Base-by-base conservation (phyloP, 139 green algal genomes). In the Asterochloris erici region DNA sequence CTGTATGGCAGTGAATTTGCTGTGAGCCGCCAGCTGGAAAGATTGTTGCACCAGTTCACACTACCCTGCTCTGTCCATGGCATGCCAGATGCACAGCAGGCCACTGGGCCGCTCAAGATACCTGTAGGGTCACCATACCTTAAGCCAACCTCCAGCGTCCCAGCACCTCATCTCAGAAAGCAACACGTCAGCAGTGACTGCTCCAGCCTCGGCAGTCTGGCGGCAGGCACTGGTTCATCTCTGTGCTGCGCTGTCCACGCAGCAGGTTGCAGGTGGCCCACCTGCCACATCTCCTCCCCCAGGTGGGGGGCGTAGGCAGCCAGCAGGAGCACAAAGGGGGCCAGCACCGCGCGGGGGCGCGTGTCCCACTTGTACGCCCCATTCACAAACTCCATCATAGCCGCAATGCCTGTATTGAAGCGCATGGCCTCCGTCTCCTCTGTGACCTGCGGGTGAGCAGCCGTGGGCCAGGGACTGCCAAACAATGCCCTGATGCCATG, bases 301-400 rank as follows among this genome's bases (percentile, higher is more conserved):
- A 99, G 27, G 88, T 99, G 97, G 0, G 97, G 97, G 0, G 97
- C 96, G 79, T 98, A 99, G 12, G 97, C 95, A 28, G 95, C 86
- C 38, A 99, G 91, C 84, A 99, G 90, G 85, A 98, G 87, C 74
- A 97, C 84, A 83, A 99, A 96, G 24, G 94, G 90, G 85, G 95
- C 84, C 75, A 98, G 85, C 10, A 86, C 89, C 2, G 81, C 86
- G 14, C 81, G 80, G 0, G 96, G 95, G 47, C 61, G 78, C 12
- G 86, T 86, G 11, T 91, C 81, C 93, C 91, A 96, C 89, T 98
- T 98, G 80, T 89, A 91, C 9, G 93, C 95, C 14, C 86, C 94
- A 82, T 99, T 99, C 47, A 98, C 88, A 86, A 98, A 98, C 89
- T 99, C 97, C 97, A 99, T 99, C 97, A 99, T 98, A 14, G 95